Base-by-base conservation (phyloP, 768 basidiomycete genomes). In the Porphyrellus cyaneotinctus region DNA sequence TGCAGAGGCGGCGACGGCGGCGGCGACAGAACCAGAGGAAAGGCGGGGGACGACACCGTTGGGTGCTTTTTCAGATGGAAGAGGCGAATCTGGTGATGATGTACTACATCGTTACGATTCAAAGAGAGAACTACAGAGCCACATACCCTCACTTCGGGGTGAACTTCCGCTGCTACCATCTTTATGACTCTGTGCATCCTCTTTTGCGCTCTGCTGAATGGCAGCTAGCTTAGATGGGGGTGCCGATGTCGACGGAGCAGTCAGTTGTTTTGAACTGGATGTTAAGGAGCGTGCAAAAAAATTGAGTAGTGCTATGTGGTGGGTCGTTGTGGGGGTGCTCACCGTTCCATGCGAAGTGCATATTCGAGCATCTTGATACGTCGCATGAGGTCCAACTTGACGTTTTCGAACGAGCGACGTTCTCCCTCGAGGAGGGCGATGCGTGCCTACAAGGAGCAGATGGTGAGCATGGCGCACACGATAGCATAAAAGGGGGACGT, bases 291-390 rank as follows among this genome's bases (percentile, higher is more conserved):
- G 13, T 8, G 15, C 76, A 66, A 60, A 63, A 60, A 55, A 50
- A 41, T 43, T 54, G 30, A 37, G 51, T 15, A 24, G 51, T 52
- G 36, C 32, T 53, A 43, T 32, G 53, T 49, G 46, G 45, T n/a
- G 11, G 20, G 18, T 20, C 37, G 22, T 20, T 22, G 54, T 52
- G 43, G 20, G 7, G 55, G 35, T 32, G 76, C 82, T 64, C 57
- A 97, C 95, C 97, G 85, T 75, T 99, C 97, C 76, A 95, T 85
- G 43, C 93, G 85, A 43, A 99, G 77, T 36, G 95, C 97, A 71
- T 93, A 97, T 73, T 99, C 97, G 47, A 99, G 83, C 95, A 99
- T 97, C 82, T 97, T 97, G 60, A 97, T 97, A 53, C 97, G 84
- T 56, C 95, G 84, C 81, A 95, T 87, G 31, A 98, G 78, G 73